phyloP scores from a whole-genome alignment of 495 filamentous ascomycete species.

The Oleoguttula mirabilis region DNA sequence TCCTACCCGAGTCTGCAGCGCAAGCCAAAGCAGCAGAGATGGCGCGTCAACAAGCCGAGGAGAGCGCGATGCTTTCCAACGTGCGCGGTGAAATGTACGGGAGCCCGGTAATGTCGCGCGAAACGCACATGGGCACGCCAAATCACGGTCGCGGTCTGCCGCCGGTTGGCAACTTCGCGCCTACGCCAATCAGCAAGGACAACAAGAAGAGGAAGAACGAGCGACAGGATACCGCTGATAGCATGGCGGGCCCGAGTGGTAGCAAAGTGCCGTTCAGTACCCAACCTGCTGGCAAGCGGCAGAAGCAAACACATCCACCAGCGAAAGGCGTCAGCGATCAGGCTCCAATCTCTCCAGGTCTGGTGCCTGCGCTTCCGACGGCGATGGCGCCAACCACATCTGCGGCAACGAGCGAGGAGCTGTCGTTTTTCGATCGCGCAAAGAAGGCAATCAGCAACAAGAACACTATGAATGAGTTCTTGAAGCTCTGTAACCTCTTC shows the following conservation, averaged over 20 bases:
- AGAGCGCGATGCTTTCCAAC: conserved; percentile 50
- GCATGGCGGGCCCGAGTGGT: conserved; percentile 23
- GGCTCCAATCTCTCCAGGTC: conserved; percentile 66
- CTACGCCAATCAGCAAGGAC: conserved; percentile 66
- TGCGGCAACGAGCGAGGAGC: conserved; percentile 54
- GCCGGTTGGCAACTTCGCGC: conserved; percentile 86
- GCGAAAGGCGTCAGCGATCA: conserved; percentile 37
- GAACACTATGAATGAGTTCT: conserved; percentile 79
- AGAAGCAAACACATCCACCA: conserved; percentile 29
- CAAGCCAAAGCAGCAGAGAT: conserved; percentile 66
- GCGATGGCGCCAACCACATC: conserved; percentile 65
- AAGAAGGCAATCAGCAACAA: conserved; percentile 95
- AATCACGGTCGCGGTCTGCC: conserved; percentile 41
- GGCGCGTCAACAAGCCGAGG: conserved; percentile 53
- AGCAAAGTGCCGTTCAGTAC: conserved; percentile 40
- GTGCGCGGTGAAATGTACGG: conserved; percentile 42
- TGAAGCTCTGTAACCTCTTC: conserved; percentile 91
- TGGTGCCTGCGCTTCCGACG: conserved; percentile 77
- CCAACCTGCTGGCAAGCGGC: conserved; percentile 50
- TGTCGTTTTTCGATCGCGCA: conserved; percentile 88
- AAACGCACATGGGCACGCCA: conserved; percentile 33
- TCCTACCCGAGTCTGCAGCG: conserved; percentile 90
- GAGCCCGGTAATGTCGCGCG: conserved; percentile 25
- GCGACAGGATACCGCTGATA: conserved; percentile 18
- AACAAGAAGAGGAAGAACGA: conserved; percentile 62